phyloP scores from a whole-genome alignment of 108 stramenopile species.

The Nannochloropsis gaditana region DNA sequence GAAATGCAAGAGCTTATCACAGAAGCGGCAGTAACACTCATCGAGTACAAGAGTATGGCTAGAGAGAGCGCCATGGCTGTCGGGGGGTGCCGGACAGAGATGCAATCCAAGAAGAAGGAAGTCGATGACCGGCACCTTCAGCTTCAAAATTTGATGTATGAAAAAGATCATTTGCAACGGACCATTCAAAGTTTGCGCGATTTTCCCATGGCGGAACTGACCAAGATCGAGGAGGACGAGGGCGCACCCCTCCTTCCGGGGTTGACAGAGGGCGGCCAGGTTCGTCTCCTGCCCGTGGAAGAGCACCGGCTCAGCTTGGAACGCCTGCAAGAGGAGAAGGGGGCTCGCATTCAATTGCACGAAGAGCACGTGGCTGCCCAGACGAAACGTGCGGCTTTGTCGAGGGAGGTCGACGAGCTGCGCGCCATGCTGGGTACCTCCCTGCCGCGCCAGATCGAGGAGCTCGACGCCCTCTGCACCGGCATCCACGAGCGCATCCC shows the following conservation, averaged over 20 bases:
- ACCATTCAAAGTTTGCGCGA: constrained; percentile 46
- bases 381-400: neutral
- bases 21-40: neutral
- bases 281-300: neutral
- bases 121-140: constrained; percentile 44
- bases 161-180: constrained; percentile 47
- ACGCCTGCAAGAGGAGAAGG: neutral
- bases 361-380: neutral
- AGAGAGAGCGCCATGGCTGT: neutral
- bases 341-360: neutral
- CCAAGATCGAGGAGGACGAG: constrained; percentile 45
- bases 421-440: neutral
- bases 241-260: constrained; percentile 29
- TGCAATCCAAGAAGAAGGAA: constrained; percentile 10
- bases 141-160: constrained; percentile 52
- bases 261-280: neutral
- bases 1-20: neutral
- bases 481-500: constrained; percentile 1
- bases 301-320: constrained; percentile 9
- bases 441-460: neutral
- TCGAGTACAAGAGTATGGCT: neutral
- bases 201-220: constrained; percentile 38
- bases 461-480: neutral
- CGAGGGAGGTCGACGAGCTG: neutral
- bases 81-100: neutral